These are phyloP conservation scores for Aspergillus diversus DNA, from an alignment of 495 filamentous ascomycete genomes.

Conservation along the genomic window DNA sequence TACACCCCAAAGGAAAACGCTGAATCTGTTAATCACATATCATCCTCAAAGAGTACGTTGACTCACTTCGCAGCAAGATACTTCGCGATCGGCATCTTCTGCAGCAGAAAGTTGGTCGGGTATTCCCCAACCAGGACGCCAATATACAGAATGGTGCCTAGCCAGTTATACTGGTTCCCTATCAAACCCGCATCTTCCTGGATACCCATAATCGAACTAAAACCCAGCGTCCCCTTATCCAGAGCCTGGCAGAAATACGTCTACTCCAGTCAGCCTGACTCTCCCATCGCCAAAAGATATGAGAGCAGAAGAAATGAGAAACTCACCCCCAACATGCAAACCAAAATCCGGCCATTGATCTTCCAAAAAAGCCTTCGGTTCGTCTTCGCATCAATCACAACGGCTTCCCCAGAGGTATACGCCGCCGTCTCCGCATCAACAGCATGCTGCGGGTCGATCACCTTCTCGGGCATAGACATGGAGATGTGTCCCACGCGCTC, in stretches of 20 bases:
- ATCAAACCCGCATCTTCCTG: constrained; percentile 36
- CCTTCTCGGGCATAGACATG: not conserved
- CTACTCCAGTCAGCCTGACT: too few species aligned
- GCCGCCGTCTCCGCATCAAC: constrained; percentile 9
- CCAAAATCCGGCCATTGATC: constrained; percentile 11
- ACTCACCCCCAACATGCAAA: constrained; percentile 10
- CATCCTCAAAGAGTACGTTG: not conserved
- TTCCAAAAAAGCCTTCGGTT: constrained; percentile 11
- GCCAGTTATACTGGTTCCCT: constrained; percentile 46
- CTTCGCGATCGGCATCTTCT: constrained; percentile 52
- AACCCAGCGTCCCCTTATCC: constrained; percentile 8
- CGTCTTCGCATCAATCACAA: constrained; percentile 6
- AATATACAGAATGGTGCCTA: constrained; percentile 45
- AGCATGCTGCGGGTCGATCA: not conserved
- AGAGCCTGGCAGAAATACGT: constrained; percentile 11
- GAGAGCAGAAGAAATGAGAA: not conserved
- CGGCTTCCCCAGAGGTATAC: not conserved
- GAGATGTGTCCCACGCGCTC: too few species aligned
- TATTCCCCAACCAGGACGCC: constrained; percentile 49
- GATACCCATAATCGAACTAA: constrained; percentile 21
- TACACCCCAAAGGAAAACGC: constrained; percentile 39
- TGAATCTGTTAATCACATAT: constrained; percentile 22
- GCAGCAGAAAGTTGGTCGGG: constrained; percentile 49
- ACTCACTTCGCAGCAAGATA: constrained; percentile 31
- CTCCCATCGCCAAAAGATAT: too few species aligned